A percentile compares a stretch with the other conserved stretches of the same genome.
Evolutionary conservation across 2,329 filamentous ascomycete genomes (phyloP).

Genomic region (Cadophora gregata): DNA sequence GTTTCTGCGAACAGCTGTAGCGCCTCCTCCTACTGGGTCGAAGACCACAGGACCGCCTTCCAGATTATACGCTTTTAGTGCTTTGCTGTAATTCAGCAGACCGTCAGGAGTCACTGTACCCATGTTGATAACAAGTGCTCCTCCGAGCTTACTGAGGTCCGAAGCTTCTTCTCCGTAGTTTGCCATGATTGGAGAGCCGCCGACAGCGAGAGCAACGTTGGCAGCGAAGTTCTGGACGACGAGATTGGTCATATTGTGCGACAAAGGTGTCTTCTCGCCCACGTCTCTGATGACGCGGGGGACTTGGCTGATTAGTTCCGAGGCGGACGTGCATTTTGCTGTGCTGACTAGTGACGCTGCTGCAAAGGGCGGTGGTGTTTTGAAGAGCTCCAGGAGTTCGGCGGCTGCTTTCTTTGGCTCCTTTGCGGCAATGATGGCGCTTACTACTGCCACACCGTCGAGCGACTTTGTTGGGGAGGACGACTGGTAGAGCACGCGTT

Average conservation of each 20-base stretch:
- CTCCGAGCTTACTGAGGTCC: conserved; percentile 79
- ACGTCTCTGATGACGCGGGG: conserved; percentile 63
- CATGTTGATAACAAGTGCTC: conserved; percentile 91
- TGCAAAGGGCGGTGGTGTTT: conserved; percentile 40
- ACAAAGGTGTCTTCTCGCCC: conserved; percentile 70
- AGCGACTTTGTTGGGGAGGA: conserved; percentile 60
- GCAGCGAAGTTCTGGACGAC: conserved; percentile 96
- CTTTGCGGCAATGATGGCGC: conserved; percentile 78
- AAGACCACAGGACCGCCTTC: conserved; percentile 78
- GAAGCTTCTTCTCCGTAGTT: conserved; percentile 82
- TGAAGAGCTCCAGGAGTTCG: conserved; percentile 62
- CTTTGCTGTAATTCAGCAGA: conserved; percentile 72
- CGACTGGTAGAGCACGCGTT: conserved; percentile 76
- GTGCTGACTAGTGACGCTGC: conserved; percentile 24
- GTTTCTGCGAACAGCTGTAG: conserved; percentile 73
- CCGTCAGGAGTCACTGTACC: conserved; percentile 84
- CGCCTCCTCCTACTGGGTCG: conserved; percentile 90
- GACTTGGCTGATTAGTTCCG: conserved; percentile 35
- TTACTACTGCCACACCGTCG: conserved; percentile 87
- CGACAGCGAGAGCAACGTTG: conserved; percentile 84
- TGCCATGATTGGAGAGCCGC: conserved; percentile 93
- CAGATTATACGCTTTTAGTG: conserved; percentile 81
- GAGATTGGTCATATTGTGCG: conserved; percentile 97
- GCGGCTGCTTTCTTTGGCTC: conserved; percentile 69
- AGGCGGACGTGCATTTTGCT: conserved; percentile 34